A percentile compares a stretch with the other conserved stretches of the same genome.
Conservation (phyloP, 129 eudicot species). For the Logfia minima region DNA sequence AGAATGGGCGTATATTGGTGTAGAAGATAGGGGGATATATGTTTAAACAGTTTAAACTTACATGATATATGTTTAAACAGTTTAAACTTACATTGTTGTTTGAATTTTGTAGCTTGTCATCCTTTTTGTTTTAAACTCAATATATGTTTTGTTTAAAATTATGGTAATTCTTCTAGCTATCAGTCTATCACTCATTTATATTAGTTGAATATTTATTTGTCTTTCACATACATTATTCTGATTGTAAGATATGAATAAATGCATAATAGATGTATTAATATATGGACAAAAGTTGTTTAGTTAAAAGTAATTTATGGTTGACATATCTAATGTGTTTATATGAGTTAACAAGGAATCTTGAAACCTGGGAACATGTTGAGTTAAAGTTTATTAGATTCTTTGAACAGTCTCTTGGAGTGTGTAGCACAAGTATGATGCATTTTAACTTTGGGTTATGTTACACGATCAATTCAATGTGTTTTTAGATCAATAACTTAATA, state of each 20-base stretch:
- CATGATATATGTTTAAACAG: conserved; percentile 5
- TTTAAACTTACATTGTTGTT: conserved; percentile 27
- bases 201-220: no score
- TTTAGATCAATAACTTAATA: neutral
- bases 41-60: conserved; percentile 14
- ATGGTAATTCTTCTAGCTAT: neutral
- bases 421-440: conserved; percentile 25
- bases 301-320: conserved; percentile 9
- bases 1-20: conserved; percentile 51
- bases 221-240: no score
- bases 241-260: neutral
- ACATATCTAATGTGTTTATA: conserved; percentile 37
- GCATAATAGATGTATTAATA: neutral
- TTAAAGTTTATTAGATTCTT: conserved; percentile 40
- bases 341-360: conserved; percentile 42
- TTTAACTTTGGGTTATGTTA: conserved; percentile 31
- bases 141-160: neutral
- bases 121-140: conserved; percentile 1
- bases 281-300: neutral
- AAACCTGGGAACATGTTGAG: conserved; percentile 35
- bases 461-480: neutral
- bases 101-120: conserved; percentile 18
- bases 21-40: conserved; percentile 46
- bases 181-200: no score
- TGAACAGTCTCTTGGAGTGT: conserved; percentile 38